Base-by-base conservation (phyloP, 768 basidiomycete genomes). In the Mycena epipterygia region DNA sequence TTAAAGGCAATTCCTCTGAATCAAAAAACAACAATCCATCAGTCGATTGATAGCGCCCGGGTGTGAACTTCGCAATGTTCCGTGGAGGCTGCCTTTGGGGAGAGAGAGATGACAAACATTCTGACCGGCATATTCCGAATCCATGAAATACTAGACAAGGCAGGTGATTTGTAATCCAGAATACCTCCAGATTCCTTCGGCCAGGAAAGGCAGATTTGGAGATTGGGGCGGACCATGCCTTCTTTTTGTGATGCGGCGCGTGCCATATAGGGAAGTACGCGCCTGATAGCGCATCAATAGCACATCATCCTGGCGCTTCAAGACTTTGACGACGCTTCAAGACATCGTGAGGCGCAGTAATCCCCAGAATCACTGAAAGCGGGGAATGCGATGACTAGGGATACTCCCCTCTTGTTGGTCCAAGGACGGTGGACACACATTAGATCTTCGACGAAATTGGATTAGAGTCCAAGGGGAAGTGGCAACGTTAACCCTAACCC, bases 241-340 rank as follows among this genome's bases (percentile, higher is more conserved):
- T 11, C 35, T 60, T 67, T 49, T 60, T 61, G 44, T 29, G 8
- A 11, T 68, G 67, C 61, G 61, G 51, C 59, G 59, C 33, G 3
- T 16, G 42, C 51, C 52, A 55, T 55, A 61, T 44, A 61, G 1
- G n/a, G 65, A 33, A 51, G 8, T 27, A 14, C 30, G 29, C 30
- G 49, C 39, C 39, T 56, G 59, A 68, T 68, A n/a, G 59, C 67
- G 59, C 67, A 68, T 68, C 67, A 68, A 11, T n/a, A n/a, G n/a
- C n/a, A n/a, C n/a, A n/a, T n/a, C n/a, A n/a, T 8, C 32, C 30
- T 49, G 32, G 41, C 59, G 66, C 46, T 29, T 19, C 42, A 61
- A 32, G 39, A 44, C 66, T 42, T 68, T 39, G 67, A 44, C 51
- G 51, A 51, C 65, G 14, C 27, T 33, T 67, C 39, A n/a, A 32